phyloP scores from a whole-genome alignment of 768 basidiomycete species.

The Boletus sp. region DNA sequence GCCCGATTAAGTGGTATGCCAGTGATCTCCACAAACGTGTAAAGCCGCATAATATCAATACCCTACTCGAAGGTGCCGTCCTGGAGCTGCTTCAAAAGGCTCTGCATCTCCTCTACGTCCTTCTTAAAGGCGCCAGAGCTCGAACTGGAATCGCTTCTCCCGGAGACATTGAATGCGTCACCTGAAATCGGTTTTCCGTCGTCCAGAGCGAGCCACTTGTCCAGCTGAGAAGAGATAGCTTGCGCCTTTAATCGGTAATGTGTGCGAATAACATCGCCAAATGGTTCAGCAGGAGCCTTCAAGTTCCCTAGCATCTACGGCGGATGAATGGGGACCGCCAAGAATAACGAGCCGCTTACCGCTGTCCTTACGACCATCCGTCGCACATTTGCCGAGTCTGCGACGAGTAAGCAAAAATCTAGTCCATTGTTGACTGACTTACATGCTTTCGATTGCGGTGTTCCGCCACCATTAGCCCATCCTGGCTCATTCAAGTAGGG shows the following conservation, averaged over 20 bases:
- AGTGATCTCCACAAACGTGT: background rate
- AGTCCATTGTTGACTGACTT: constrained; percentile 24
- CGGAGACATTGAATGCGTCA: constrained; percentile 52
- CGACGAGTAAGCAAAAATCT: constrained; percentile 8
- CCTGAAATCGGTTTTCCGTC: constrained; percentile 60
- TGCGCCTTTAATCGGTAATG: constrained; percentile 87
- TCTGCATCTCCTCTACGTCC: constrained; percentile 73
- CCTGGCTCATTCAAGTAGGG: constrained; percentile 93
- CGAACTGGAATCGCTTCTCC: constrained; percentile 38
- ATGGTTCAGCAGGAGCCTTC: constrained; percentile 80
- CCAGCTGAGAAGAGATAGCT: constrained; percentile 67
- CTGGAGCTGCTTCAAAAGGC: constrained; percentile 48
- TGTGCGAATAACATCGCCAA: constrained; percentile 81
- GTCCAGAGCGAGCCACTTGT: constrained; percentile 74
- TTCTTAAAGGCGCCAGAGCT: constrained; percentile 62
- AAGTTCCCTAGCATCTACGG: constrained; percentile 81
- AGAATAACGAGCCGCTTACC: constrained; percentile 39
- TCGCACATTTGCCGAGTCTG: constrained; percentile 90
- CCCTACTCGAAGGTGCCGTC: constrained; percentile 23
- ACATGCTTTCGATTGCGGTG: constrained; percentile 77
- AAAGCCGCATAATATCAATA: background rate
- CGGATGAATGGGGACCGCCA: constrained; percentile 8
- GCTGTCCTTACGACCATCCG: constrained; percentile 91
- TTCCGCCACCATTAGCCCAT: constrained; percentile 73
- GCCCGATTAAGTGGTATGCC: background rate